Evolutionary conservation across 352 stramenopile species (phyloP), one percentile per base, ranked within the genome.

Genomic region (Phytopythium mirpurense): DNA sequence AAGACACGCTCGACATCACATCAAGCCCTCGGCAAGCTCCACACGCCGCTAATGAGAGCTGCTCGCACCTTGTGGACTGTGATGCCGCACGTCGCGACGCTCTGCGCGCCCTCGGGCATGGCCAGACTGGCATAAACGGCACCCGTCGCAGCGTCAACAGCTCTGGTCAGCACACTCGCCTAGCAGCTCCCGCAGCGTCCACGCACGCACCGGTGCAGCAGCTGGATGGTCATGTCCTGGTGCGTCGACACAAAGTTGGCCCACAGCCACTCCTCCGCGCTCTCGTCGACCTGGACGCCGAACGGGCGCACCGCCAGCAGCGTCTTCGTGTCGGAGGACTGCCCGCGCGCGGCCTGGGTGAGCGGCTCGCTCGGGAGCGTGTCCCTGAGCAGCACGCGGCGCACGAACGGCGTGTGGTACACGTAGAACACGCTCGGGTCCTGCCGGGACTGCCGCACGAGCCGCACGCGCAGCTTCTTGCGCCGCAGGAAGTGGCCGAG

Each of bases 371-470:
- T 52, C 0, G 83, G 78, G 18, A 88, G 41, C 14, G 68, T 73
- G 55, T 93, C 83, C 40, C 74, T 67, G 38, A 91, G 52, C 29
- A 90, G 16, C 23, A 68, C 63, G 14, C 83, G 78, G 2, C 83
- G 74, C 23, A 80, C 29, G 29, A 89, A 79, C 29, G 83, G 83
- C 45, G 78, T 88, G 57, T 93, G 83, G 56, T 90, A 90, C 38
- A 93, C 81, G 55, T 88, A 90, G 29, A 93, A 87, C 9, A 91
- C 48, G 55, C 68, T 91, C 38, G 83, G 74, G 36, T 93, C 77
- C 3, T 63, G 42, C n/a, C 61, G 56, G 21, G 72, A 82, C 56
- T 90, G 80, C n/a, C 68, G 69, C 18, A 91, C 67, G 52, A 91
- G 73, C 5, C 81, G 77, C 54, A 86, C 83, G 16, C 70, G 71